These are phyloP conservation scores for Schoenoplectus tabernaemontani DNA, from an alignment of 202 grass and related monocot genomes.

Conservation along the genomic window DNA sequence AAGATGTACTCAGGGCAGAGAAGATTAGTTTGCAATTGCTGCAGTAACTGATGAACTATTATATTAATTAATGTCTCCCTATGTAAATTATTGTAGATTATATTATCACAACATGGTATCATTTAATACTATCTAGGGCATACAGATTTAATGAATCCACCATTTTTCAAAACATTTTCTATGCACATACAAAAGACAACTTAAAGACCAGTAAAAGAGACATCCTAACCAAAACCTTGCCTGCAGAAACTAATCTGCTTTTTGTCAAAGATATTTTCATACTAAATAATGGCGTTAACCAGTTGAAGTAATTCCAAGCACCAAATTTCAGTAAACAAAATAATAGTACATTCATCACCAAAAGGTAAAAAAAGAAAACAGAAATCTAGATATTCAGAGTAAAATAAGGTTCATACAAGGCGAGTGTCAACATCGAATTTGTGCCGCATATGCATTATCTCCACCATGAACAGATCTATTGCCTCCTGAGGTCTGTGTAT, in stretches of 20 bases:
- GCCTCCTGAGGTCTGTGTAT: constrained; percentile 60
- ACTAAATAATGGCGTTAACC: no score
- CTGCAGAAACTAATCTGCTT: neutral
- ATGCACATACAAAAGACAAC: neutral
- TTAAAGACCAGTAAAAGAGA: neutral
- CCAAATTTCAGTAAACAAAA: neutral
- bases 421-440: constrained; percentile 94
- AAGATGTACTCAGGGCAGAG: neutral
- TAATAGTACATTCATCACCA: neutral
- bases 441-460: constrained; percentile 99
- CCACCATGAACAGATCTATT: constrained; percentile 98
- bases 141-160: neutral
- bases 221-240: neutral
- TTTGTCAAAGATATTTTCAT: neutral
- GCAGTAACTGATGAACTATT: neutral
- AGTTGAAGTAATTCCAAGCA: no score
- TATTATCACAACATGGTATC: neutral
- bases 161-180: neutral
- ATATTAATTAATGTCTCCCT: neutral
- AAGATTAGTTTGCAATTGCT: neutral
- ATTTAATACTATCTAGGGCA: neutral
- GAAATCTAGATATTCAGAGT: constrained; percentile 21
- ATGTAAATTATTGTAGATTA: constrained; percentile 1
- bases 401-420: constrained; percentile 39
- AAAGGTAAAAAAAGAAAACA: neutral